Evolutionary conservation across 2,329 filamentous ascomycete species (phyloP), one percentile per base, ranked within the genome.

Genomic region (Aciculosporium take): DNA sequence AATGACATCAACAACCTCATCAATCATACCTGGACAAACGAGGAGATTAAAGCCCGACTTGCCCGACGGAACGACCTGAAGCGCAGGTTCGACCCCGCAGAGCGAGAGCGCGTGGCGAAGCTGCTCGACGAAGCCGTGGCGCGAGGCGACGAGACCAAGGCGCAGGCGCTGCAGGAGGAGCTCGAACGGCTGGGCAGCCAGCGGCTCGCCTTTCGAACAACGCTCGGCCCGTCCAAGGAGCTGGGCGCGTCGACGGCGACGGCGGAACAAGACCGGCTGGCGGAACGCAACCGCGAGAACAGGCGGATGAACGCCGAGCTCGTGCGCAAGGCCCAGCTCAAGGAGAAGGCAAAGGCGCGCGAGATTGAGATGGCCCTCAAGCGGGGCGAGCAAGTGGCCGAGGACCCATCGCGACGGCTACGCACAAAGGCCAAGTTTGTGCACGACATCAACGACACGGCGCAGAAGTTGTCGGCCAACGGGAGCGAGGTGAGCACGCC

Each of bases 241-340:
- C 65, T 70, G 21, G 53, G 64, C 45, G 56, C 60, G n/a, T 56
- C 66, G 34, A 62, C 62, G 42, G 60, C 68, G 51, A 66, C 70
- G 7, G 67, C 72, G 27, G 82, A 93, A 58, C 85, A 89, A 58
- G 85, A 94, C 48, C 80, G 84, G 23, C 72, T 96, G 20, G 84
- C 84, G 0, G 74, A 82, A 53, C 70, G 94, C 49, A 98, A 98
- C 61, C 71, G 76, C 23, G 77, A 83, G 55, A 95, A 94, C 61
- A 80, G 89, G 46, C 78, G 80, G 44, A 73, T 80, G 50, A 95
- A 95, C 55, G 74, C 76, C n/a, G 84, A 94, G 56, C 80, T 84
- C 37, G 83, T 96, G n/a, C 84, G 89, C 45, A 84, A 84, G 59
- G 89, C 88, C 1, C 84, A 95, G 56, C 69, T 94, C 42, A 81